Percentiles rank a stretch among this genome's conserved stretches.
Conservation (phyloP, 768 basidiomycete species). For the Gymnopilus dilepis region DNA sequence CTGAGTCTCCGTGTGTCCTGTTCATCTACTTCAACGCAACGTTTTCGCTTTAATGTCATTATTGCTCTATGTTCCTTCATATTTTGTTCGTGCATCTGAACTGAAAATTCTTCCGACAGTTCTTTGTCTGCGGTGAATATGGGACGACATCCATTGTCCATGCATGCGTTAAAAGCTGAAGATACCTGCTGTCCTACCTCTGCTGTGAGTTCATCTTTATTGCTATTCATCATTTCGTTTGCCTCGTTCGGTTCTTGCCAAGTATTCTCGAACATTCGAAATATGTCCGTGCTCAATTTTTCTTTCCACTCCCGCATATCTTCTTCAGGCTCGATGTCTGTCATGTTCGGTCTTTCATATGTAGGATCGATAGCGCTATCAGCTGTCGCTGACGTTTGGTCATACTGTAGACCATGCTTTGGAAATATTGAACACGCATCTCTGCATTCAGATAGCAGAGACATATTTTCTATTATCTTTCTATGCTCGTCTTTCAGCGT, state of each 20-base stretch:
- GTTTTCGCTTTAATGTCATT: background rate
- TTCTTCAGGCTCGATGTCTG: background rate
- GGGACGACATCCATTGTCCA: too few species aligned
- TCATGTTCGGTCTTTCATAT: too few species aligned
- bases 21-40: background rate
- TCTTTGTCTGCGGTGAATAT: background rate
- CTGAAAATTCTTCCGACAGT: background rate
- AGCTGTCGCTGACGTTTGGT: too few species aligned
- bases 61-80: background rate
- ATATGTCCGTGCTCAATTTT: background rate
- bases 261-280: too few species aligned
- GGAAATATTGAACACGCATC: background rate
- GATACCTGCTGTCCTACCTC: background rate
- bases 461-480: background rate
- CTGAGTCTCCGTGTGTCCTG: too few species aligned
- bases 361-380: too few species aligned
- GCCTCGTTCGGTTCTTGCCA: background rate
- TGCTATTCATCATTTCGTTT: too few species aligned
- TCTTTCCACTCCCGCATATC: background rate
- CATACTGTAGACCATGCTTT: too few species aligned
- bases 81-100: background rate
- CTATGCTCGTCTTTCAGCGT: background rate
- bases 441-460: background rate
- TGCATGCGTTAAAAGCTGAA: background rate
- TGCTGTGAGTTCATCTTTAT: background rate